Evolutionary conservation across 1,139 yeast genomes (phyloP), one percentile per base, ranked within the genome.

Genomic region (Spathaspora jeffriesii): DNA sequence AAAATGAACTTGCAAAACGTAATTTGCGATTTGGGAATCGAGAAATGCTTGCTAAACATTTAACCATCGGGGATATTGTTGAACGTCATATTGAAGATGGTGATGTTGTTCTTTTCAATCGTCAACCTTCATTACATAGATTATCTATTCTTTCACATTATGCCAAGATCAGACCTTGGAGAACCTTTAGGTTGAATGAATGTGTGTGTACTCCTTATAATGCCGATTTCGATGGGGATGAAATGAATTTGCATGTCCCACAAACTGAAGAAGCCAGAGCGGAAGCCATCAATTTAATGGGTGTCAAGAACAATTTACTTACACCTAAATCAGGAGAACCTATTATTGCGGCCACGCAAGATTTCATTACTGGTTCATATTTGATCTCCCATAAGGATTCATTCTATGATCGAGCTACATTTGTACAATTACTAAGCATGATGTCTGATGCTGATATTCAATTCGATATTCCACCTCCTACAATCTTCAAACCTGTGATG

Each of bases 141-240:
- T 75, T 95, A 47, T 91, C 98, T 3, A 95, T 95, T 68, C 73
- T 95, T 55, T 88, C 97, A 2, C 99, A 95, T 73, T 91, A 86
- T 65, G 99, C 97, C 42, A 92, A 90, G 62, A 85, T 95, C 58
- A 81, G 97, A 58, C 99, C 99, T 1, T 95, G 99, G 99, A 81
- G 99, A 73, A 95, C 99, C 1, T 89, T 95, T 72, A 78, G 99
- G 57, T 79, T 95, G 58, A 95, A 95, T 63, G 99, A 95, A 68
- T 95, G 99, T 86, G 99, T 93, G 14, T 95, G 99, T 75, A 93
- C 99, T 0, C 99, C 99, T 1, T 95, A 93, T 70, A 95, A 95
- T 67, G 99, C 99, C 39, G 99, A 95, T 80, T 95, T 95, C 63
- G 99, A 95, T 68, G 99, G 99, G 67, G 99, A 95, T 70, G 99